Evolutionary conservation across 306 rosid genomes (phyloP), one percentile per base, ranked within the genome.

Genomic region (Dryas drummondii): DNA sequence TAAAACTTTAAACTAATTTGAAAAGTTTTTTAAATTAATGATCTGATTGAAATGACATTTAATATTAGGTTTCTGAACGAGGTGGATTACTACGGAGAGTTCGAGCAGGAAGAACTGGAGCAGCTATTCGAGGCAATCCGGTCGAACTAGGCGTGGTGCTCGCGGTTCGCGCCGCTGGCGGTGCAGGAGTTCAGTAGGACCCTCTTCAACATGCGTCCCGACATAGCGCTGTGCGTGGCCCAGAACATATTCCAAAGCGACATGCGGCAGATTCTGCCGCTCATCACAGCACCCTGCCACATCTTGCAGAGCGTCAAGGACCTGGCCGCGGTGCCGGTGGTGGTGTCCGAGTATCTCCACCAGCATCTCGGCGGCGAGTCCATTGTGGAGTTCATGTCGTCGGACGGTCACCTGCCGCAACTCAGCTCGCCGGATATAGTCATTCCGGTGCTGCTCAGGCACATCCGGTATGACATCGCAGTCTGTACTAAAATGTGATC

Each of bases 111-210:
- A 76, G 96, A 90, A 46, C 63, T 90, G 22, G 73, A 84, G 52
- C 93, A 93, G 47, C 78, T 93, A 13, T 93, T 90, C 74, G 70
- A 82, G 7, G 98, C 93, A 0, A 93, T 90, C 74, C 65, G 79
- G 40, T 76, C 88, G 22, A 93, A 93, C 73, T 88, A 93, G 79
- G 94, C 98, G 0, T 93, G 98, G 98, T 93, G 98, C 64, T 68
- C 71, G 0, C 96, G 98, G 0, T 93, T 90, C 26, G 98, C 98
- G 0, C 98, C 98, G 0, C 67, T 93, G 56, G 94, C 93, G 9
- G 93, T 90, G 40, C 98, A 93, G 56, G 98, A 93, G 73, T 93
- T 93, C 49, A 93, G 98, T 58, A 74, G 98, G 55, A 93, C 98
- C n/a, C 74, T 90, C 46, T 93, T 93, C 89, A 93, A 87, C 77